These are phyloP conservation scores for Solanum sparsipilum DNA, from an alignment of 257 asterid species.

Conservation along the genomic window DNA sequence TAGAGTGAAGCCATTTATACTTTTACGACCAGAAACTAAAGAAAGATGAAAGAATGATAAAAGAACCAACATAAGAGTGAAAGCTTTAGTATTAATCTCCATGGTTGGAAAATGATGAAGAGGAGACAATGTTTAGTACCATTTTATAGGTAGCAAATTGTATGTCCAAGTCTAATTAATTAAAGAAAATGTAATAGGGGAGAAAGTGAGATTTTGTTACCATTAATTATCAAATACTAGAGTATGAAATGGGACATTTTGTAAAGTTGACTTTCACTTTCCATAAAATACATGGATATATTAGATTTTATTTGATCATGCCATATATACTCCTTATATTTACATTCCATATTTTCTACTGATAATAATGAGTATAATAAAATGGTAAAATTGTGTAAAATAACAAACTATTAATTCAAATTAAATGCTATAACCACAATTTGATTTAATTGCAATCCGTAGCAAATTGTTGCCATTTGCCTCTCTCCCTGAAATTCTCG, in stretches of 20 bases:
- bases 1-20: constrained; percentile 29
- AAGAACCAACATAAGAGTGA: neutral
- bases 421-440: too few species aligned
- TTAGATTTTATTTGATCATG: neutral
- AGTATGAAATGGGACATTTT: neutral
- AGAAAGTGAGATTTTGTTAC: neutral
- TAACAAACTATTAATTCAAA: too few species aligned
- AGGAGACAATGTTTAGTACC: neutral
- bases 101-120: neutral
- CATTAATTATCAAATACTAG: neutral
- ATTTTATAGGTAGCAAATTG: neutral
- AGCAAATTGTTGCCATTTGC: too few species aligned
- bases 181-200: neutral
- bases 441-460: too few species aligned
- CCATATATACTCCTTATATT: neutral
- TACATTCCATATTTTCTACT: neutral
- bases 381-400: too few species aligned
- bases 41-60: neutral
- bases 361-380: too few species aligned
- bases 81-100: neutral
- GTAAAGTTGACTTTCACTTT: neutral
- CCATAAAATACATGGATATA: too few species aligned
- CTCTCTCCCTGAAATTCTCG: too few species aligned
- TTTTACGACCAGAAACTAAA: neutral
- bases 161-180: neutral